Evolutionary conservation across 148 eudicot genomes (phyloP).

Genomic region (Beta vulgaris): DNA sequence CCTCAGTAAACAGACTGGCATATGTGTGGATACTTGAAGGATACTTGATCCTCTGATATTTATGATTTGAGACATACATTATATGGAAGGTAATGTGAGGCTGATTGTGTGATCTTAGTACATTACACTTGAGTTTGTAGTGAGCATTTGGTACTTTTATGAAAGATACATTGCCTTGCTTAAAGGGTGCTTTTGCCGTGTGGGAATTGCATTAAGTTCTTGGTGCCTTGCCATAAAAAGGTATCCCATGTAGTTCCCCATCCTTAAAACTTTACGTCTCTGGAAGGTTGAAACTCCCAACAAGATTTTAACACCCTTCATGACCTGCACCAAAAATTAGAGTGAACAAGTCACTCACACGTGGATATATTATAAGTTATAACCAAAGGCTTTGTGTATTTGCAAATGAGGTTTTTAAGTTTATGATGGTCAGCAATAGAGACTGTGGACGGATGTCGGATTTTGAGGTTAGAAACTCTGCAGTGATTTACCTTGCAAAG

Average conservation of each 20-base stretch:
- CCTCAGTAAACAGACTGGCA: not conserved
- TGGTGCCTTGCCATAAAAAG: not conserved
- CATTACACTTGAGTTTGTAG: not conserved
- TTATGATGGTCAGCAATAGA: not conserved
- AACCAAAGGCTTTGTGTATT: not conserved
- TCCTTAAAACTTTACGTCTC: not conserved
- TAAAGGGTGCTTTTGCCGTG: not conserved
- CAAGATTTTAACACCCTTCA: too few relatives aligned
- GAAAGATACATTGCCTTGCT: not conserved
- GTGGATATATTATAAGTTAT: not conserved
- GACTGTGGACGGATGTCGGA: not conserved
- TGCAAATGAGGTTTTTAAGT: not conserved
- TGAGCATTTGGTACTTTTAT: too few relatives aligned
- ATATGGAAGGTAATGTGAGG: not conserved
- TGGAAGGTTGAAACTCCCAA: too few relatives aligned
- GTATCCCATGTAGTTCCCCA: not conserved
- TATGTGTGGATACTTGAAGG: not conserved
- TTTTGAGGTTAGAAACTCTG: not conserved
- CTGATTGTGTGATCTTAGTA: not conserved
- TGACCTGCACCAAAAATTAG: not conserved
- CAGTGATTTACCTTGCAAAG: not conserved
- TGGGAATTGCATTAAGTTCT: not conserved
- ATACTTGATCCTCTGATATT: not conserved
- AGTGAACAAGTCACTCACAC: not conserved
- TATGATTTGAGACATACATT: not conserved